Evolutionary conservation across 129 eudicot genomes (phyloP).

Genomic region (Saussurea involucrata): DNA sequence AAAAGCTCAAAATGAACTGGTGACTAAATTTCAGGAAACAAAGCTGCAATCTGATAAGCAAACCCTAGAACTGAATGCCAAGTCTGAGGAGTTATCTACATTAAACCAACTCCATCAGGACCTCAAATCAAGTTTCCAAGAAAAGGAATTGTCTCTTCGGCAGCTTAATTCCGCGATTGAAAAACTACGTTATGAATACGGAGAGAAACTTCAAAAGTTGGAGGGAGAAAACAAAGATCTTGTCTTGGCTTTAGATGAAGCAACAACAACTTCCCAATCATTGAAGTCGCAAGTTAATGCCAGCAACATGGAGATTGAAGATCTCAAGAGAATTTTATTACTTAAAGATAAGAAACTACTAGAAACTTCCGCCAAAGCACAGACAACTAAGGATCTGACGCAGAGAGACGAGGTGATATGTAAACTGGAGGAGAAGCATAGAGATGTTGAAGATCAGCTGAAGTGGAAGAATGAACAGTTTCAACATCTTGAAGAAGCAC

Average conservation of each 20-base stretch:
- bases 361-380: constrained; percentile 36
- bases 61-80: constrained; percentile 42
- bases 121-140: constrained; percentile 43
- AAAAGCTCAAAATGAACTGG: constrained; percentile 49
- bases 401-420: constrained; percentile 42
- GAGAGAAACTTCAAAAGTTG: constrained; percentile 38
- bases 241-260: constrained; percentile 48
- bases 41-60: constrained; percentile 44
- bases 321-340: constrained; percentile 44
- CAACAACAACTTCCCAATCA: constrained; percentile 34
- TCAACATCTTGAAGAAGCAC: constrained; percentile 79
- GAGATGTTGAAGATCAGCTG: constrained; percentile 43
- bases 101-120: constrained; percentile 43
- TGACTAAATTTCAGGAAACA: constrained; percentile 42
- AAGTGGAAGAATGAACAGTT: constrained; percentile 75
- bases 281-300: constrained; percentile 38
- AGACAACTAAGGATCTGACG: constrained; percentile 29
- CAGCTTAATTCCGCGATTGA: constrained; percentile 46
- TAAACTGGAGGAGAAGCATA: constrained; percentile 48
- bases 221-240: constrained; percentile 55
- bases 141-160: constrained; percentile 40
- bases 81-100: constrained; percentile 52
- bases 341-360: constrained; percentile 29
- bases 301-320: constrained; percentile 40
- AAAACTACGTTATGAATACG: constrained; percentile 39